These are phyloP conservation scores for Sclerotinia subarctica DNA, from an alignment of 2,329 filamentous ascomycete species.

Conservation along the genomic window DNA sequence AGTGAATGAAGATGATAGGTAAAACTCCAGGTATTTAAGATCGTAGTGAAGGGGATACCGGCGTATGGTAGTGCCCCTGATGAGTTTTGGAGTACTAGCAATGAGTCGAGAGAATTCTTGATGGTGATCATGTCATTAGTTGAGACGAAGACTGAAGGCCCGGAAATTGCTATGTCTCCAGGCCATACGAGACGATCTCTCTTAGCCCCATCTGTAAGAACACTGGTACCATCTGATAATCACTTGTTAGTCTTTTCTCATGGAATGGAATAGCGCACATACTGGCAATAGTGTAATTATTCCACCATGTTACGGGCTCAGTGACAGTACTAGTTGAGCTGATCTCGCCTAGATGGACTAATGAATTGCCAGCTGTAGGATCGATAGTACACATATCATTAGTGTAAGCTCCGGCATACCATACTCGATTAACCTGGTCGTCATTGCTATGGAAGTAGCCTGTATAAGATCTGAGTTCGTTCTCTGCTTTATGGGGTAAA, in stretches of 20 bases:
- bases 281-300: constrained; percentile 17
- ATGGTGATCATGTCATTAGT: constrained; percentile 52
- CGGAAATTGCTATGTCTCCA: constrained; percentile 57
- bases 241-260: constrained; percentile 35
- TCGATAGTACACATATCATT: constrained; percentile 30
- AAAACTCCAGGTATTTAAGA: constrained; percentile 43
- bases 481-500: constrained; percentile 38
- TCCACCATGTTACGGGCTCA: constrained; percentile 10
- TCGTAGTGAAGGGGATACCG: constrained; percentile 45
- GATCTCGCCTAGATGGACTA: constrained; percentile 18
- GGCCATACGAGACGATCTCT: constrained; percentile 59
- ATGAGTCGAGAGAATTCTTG: constrained; percentile 46
- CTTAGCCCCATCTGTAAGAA: constrained; percentile 52
- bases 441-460: constrained; percentile 53
- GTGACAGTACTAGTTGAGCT: not conserved
- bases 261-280: not conserved
- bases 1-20: constrained; percentile 60
- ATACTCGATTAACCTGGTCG: constrained; percentile 51
- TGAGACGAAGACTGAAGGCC: constrained; percentile 52
- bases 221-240: constrained; percentile 30
- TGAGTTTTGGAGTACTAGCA: constrained; percentile 29
- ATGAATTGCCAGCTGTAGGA: constrained; percentile 36
- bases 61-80: constrained; percentile 28
- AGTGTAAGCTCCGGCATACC: constrained; percentile 48
- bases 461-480: constrained; percentile 44